These are phyloP conservation scores for Penicillium crustosum DNA, from an alignment of 2,329 filamentous ascomycete species.

Conservation along the genomic window DNA sequence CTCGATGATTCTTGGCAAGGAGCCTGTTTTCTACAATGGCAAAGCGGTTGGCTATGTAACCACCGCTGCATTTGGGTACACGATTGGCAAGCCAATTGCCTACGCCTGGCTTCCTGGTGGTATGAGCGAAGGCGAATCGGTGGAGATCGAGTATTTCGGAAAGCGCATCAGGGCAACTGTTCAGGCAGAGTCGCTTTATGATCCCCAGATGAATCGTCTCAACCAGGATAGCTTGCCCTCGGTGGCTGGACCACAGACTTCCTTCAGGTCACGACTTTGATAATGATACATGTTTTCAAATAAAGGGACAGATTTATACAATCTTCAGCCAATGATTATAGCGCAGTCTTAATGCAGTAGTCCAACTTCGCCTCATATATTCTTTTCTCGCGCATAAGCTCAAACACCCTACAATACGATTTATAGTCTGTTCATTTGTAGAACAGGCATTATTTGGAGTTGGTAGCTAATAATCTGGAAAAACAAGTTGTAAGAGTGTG, in stretches of 20 bases:
- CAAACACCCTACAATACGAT: not conserved
- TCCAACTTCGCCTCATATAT: not conserved
- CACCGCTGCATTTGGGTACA: conserved; percentile 61
- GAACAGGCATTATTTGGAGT: too few species aligned
- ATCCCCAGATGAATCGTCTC: conserved; percentile 43
- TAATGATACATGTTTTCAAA: not conserved
- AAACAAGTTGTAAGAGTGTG: too few species aligned
- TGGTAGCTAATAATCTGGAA: too few species aligned
- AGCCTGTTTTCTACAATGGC: conserved; percentile 56
- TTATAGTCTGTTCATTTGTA: not conserved
- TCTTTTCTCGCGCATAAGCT: too few species aligned
- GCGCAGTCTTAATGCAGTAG: not conserved
- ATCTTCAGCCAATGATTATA: not conserved
- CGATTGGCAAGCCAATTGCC: conserved; percentile 58
- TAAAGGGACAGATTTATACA: not conserved
- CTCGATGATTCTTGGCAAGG: conserved; percentile 61
- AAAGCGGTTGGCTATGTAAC: conserved; percentile 58
- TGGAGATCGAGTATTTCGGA: conserved; percentile 65
- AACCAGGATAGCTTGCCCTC: conserved; percentile 20
- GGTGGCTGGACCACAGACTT: conserved; percentile 6
- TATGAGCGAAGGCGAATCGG: conserved; percentile 49
- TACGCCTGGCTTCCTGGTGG: conserved; percentile 57
- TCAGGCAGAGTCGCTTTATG: conserved; percentile 51
- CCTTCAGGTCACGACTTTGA: conserved; percentile 13
- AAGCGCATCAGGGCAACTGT: conserved; percentile 56